These are phyloP conservation scores for Pleurotus tuber-regium DNA, from an alignment of 768 basidiomycete species.

Conservation along the genomic window DNA sequence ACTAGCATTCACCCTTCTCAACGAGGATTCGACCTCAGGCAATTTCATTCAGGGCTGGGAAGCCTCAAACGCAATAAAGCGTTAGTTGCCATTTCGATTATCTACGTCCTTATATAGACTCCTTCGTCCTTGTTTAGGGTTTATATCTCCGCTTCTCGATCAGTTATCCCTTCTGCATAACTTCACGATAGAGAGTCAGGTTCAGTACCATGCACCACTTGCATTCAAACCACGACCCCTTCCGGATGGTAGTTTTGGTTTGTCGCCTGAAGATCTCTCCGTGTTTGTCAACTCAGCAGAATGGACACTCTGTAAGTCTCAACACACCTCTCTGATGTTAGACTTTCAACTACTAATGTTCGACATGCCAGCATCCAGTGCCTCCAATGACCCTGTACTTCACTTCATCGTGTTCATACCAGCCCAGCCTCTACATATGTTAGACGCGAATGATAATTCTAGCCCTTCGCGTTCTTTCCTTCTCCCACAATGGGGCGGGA, in stretches of 20 bases:
- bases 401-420: slow-evolving; percentile 93
- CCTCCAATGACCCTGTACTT: slow-evolving; percentile 90
- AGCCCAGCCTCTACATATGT: slow-evolving; percentile 67
- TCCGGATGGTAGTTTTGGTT: slow-evolving; percentile 40
- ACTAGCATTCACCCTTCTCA: slow-evolving; percentile 88
- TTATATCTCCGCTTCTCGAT: slow-evolving; percentile 63
- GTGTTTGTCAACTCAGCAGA: slow-evolving; percentile 95
- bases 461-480: slow-evolving; percentile 71
- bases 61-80: slow-evolving; percentile 54
- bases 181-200: slow-evolving; percentile 92
- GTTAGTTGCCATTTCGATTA: slow-evolving; percentile 45
- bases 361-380: slow-evolving; percentile 70
- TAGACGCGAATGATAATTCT: slow-evolving; percentile 48
- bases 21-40: slow-evolving; percentile 80
- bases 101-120: neutral
- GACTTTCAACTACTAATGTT: slow-evolving; percentile 8
- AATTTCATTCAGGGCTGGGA: slow-evolving; percentile 69
- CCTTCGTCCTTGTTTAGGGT: slow-evolving; percentile 40
- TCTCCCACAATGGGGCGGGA: slow-evolving; percentile 92
- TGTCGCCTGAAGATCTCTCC: slow-evolving; percentile 81
- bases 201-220: slow-evolving; percentile 88
- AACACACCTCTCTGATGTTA: neutral
- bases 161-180: slow-evolving; percentile 73
- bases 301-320: slow-evolving; percentile 81
- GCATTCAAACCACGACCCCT: slow-evolving; percentile 64